Conservation (phyloP, 2,329 filamentous ascomycete species). For the Apiospora kogelbergensis region DNA sequence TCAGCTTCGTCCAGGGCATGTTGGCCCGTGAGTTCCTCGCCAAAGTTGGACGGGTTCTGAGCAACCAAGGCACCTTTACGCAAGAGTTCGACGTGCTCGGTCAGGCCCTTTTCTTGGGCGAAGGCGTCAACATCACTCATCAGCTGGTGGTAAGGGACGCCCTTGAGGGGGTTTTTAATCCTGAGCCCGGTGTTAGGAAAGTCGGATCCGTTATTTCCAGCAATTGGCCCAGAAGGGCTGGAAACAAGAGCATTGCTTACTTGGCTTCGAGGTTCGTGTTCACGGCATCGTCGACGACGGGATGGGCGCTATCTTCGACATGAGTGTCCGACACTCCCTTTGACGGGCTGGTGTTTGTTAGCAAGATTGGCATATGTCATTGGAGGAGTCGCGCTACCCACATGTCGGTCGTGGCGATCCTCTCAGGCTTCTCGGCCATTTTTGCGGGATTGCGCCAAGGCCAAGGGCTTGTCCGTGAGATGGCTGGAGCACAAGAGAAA, state of each 20-base stretch:
- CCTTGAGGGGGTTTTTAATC: slow-evolving; percentile 47
- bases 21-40: slow-evolving; percentile 58
- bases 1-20: slow-evolving; percentile 60
- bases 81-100: slow-evolving; percentile 58
- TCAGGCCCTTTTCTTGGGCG: slow-evolving; percentile 57
- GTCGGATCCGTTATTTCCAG: not conserved
- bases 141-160: slow-evolving; percentile 51
- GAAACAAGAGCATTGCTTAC: slow-evolving; percentile 32
- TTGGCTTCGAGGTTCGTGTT: slow-evolving; percentile 42
- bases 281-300: slow-evolving; percentile 35
- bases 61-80: slow-evolving; percentile 73
- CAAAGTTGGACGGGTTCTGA: slow-evolving; percentile 61
- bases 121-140: slow-evolving; percentile 60
- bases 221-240: not conserved
- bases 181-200: slow-evolving; percentile 22
- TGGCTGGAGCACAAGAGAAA: not conserved
- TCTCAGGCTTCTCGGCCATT: slow-evolving; percentile 9
- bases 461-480: slow-evolving; percentile 1
- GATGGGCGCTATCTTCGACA: slow-evolving; percentile 25
- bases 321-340: slow-evolving; percentile 24
- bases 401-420: not conserved
- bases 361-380: not conserved
- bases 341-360: slow-evolving; percentile 10
- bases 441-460: not conserved
- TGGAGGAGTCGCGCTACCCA: not conserved